Evolutionary conservation across 176 grass and related monocot genomes (phyloP), one percentile per base, ranked within the genome.

Genomic region (Puccinellia tenuiflora): DNA sequence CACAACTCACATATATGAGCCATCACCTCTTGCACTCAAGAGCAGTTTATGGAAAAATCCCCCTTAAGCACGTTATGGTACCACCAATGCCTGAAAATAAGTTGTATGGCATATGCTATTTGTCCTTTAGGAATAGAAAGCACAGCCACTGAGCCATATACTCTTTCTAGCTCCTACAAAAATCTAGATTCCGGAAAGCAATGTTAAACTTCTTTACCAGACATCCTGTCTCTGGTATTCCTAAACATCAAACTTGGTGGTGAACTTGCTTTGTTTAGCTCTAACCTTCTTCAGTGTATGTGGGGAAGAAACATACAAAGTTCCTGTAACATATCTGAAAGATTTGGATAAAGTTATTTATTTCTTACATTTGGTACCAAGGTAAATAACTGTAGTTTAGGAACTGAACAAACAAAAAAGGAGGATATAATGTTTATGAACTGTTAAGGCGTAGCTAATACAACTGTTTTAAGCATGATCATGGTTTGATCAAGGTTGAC

Each of bases 281-380:
- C 25, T 51, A 16, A 26, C 15, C 15, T 50, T 76, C 30, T 62
- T 25, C 14, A 64, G n/a, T 65, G 25, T 88, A 46, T 6, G 51
- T 20, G 5, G 22, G 30, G 57, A 28, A 72, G n/a, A 86, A 82
- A 79, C 37, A 33, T 4, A 24, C 4, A 17, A 51, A 46, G 11
- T 73, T 71, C 7, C 63, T 66, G 26, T 87, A 68, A 11, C 59
- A 46, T 15, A 1, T 53, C 55, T 64, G 53, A 81, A 47, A 75
- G 1, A 88, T 78, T 31, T 85, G 39, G 62, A 43, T 68, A 46
- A 5, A 17, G 63, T 10, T 63, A 28, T 26, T 9, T 52, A 42
- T 73, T 60, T 78, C 51, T 69, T 82, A 30, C 9, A 79, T 73
- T 77, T 73, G 17, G 34, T 50, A 70, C 20, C 34, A 75, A 73